Conservation (phyloP, 1,139 yeast species). For the Yamadazyma sp. region DNA sequence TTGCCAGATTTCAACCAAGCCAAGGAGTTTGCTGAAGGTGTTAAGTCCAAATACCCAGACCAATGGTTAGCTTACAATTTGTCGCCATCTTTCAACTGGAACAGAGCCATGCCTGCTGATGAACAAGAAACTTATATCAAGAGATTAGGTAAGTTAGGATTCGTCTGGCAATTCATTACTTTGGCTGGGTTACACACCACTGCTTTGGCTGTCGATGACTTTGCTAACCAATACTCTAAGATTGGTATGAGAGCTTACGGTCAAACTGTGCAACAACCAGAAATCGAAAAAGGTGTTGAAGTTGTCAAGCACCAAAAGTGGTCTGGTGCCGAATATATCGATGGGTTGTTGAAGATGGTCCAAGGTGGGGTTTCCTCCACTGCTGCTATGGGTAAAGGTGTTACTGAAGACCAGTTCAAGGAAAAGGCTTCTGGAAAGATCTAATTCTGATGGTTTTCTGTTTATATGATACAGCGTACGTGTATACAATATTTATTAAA, state of each 20-base stretch:
- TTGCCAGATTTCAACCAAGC: conserved; percentile 94
- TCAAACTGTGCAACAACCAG: conserved; percentile 79
- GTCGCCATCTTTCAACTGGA: conserved; percentile 98
- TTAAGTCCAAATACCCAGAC: conserved; percentile 74
- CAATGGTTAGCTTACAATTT: conserved; percentile 96
- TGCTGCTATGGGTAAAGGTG: conserved; percentile 99
- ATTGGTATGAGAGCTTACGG: conserved; percentile 97
- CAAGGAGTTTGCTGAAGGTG: conserved; percentile 91
- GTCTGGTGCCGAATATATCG: conserved; percentile 99
- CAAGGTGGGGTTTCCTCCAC: conserved; percentile 95
- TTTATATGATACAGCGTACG: no score
- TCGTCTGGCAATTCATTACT: conserved; percentile 97
- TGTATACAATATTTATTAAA: no score
- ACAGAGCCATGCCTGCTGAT: conserved; percentile 81
- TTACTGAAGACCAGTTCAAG: conserved; percentile 94
- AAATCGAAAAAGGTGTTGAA: conserved; percentile 87
- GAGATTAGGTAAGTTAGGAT: conserved; percentile 87
- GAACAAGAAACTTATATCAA: conserved; percentile 91
- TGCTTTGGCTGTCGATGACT: conserved; percentile 87
- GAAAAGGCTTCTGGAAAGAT: conserved; percentile 22
- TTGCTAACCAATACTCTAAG: conserved; percentile 74
- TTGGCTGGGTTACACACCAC: conserved; percentile 97
- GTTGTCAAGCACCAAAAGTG: conserved; percentile 98
- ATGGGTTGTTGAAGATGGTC: conserved; percentile 82
- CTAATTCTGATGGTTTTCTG: background rate